Conservation (phyloP, 257 asterid genomes). For the Gentiana dahurica region DNA sequence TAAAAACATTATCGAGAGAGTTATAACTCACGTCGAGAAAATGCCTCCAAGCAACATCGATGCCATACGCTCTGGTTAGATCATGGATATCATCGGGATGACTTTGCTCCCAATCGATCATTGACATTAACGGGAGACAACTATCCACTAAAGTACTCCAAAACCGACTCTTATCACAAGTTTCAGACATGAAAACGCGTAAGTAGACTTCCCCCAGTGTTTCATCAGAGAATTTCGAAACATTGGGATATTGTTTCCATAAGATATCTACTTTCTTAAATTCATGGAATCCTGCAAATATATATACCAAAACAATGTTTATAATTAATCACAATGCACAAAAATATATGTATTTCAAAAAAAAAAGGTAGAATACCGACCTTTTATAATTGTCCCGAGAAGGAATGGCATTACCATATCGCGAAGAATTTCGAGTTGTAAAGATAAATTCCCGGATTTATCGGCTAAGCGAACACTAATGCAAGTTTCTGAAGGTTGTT, state of each 20-base stretch:
- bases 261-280: slow-evolving; percentile 77
- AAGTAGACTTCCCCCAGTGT: slow-evolving; percentile 47
- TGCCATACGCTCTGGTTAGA: slow-evolving; percentile 49
- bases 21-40: slow-evolving; percentile 57
- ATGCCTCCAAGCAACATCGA: slow-evolving; percentile 52
- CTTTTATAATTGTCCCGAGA: slow-evolving; percentile 72
- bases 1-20: background rate
- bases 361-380: slow-evolving; percentile 17
- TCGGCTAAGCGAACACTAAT: slow-evolving; percentile 43
- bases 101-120: slow-evolving; percentile 95
- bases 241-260: slow-evolving; percentile 55
- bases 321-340: too few relatives aligned
- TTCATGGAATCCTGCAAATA: slow-evolving; percentile 48
- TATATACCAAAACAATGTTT: background rate
- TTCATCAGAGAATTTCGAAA: slow-evolving; percentile 24
- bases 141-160: slow-evolving; percentile 57
- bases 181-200: slow-evolving; percentile 56
- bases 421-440: slow-evolving; percentile 40
- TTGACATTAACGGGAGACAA: slow-evolving; percentile 41
- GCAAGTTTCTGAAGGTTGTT: slow-evolving; percentile 31
- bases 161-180: slow-evolving; percentile 48
- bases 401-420: slow-evolving; percentile 60
- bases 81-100: slow-evolving; percentile 80
- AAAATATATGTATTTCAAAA: too few relatives aligned
- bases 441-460: slow-evolving; percentile 17